These are phyloP conservation scores for Globomyces sp. DNA, from an alignment of 371 early-diverging fungal species.

Conservation along the genomic window DNA sequence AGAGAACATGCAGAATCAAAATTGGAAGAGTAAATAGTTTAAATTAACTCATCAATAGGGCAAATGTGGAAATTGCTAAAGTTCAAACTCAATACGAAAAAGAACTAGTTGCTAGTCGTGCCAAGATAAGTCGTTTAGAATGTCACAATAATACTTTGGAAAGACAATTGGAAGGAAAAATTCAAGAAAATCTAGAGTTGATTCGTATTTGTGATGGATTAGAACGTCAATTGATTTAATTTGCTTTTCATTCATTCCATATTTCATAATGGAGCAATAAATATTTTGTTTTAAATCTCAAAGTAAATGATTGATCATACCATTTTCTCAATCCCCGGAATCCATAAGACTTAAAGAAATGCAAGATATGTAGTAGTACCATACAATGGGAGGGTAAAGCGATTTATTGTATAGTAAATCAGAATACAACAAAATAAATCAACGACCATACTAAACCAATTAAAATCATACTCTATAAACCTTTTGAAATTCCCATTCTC, in stretches of 20 bases:
- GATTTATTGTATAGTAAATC: not conserved
- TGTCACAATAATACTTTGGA: conserved; percentile 30
- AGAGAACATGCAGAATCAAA: conserved; percentile 41
- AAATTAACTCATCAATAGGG: conserved; percentile 23
- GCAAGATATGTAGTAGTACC: too few species aligned
- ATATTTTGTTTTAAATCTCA: too few species aligned
- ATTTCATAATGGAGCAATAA: too few species aligned
- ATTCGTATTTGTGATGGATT: conserved; percentile 40
- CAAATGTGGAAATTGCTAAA: conserved; percentile 38
- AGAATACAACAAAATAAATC: not conserved
- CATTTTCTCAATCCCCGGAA: too few species aligned
- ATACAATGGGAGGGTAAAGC: not conserved
- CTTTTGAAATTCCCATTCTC: conserved; percentile 98
- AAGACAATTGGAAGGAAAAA: conserved; percentile 29
- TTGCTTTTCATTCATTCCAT: not conserved
- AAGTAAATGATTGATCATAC: too few species aligned
- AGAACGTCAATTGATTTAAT: not conserved
- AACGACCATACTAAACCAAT: conserved; percentile 49
- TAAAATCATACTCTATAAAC: conserved; percentile 16
- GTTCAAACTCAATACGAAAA: conserved; percentile 31
- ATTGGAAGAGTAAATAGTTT: conserved; percentile 29
- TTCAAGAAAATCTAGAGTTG: conserved; percentile 37
- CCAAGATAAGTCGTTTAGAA: conserved; percentile 33
- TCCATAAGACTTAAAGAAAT: too few species aligned
- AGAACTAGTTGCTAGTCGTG: conserved; percentile 32